A percentile compares a stretch with the other conserved stretches of the same genome.
phyloP scores from a whole-genome alignment of 2,329 filamentous ascomycete species.

The Trichoderma cornu-damae region DNA sequence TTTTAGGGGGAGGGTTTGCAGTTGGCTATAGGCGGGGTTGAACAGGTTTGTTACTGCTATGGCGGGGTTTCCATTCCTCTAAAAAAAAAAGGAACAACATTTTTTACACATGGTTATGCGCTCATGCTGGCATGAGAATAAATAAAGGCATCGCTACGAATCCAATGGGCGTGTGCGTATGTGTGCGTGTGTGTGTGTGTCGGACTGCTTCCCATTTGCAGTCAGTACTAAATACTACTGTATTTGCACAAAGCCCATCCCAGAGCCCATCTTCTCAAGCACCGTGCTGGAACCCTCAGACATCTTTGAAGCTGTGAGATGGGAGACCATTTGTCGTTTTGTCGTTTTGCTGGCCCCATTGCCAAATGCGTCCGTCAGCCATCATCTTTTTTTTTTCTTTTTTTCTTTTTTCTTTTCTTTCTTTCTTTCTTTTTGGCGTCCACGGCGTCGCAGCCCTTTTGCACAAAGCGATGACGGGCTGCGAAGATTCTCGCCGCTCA shows the following conservation, averaged over 20 bases:
- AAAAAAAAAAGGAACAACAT: no score
- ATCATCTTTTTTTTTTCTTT: not conserved
- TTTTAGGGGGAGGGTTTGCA: not conserved
- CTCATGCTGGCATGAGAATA: no score
- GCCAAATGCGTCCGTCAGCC: no score
- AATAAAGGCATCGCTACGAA: not conserved
- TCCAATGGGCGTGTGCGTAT: no score
- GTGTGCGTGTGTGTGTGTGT: no score
- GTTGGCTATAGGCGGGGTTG: constrained; percentile 24
- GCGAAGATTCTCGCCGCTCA: constrained; percentile 53
- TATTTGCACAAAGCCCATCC: constrained; percentile 58
- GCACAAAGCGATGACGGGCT: constrained; percentile 57
- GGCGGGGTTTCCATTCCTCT: constrained; percentile 33
- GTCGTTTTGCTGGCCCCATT: no score
- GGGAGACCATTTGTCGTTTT: no score
- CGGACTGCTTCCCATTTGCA: constrained; percentile 31
- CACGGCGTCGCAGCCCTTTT: constrained; percentile 65
- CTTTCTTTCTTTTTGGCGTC: constrained; percentile 68
- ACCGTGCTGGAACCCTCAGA: constrained; percentile 56
- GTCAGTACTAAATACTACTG: no score
- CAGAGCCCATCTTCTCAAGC: constrained; percentile 61
- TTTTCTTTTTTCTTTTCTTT: no score
- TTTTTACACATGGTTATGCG: no score
- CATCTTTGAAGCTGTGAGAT: no score
- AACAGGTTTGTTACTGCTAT: constrained; percentile 22